Base-by-base conservation (phyloP, 441 rosid species). In the Bruguiera hainesii region DNA sequence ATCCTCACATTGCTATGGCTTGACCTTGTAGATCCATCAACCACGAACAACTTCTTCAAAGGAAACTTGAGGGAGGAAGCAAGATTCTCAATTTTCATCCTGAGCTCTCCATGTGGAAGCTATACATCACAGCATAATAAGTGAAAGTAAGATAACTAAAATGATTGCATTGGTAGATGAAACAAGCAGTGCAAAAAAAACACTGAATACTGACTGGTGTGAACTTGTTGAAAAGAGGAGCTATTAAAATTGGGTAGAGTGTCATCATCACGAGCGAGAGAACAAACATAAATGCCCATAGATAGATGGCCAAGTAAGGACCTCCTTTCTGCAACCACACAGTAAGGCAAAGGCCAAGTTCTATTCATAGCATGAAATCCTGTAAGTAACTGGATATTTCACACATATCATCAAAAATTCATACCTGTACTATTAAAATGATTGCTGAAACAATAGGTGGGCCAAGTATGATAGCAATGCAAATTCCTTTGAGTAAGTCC, bases 11-110 rank as follows among this genome's bases (percentile, higher is more conserved):
- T 95, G 89, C 99, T 91, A 75, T 95, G 99, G 84, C 96, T 91
- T 75, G 98, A 90, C 78, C 99, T 88, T 74, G 98, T 90, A 67
- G 99, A 95, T 76, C 99, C 99, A 82, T 95, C 98, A 1, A 95
- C 95, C 62, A 90, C 97, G 66, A 88, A 95, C 81, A 95, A 81
- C 80, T 95, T 95, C 83, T 85, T 95, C 61, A 91, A 76, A 74
- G 99, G 99, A 81, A 95, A 95, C 56, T 75, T 87, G 23, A 87
- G 88, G 35, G 93, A 88, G 60, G 93, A 80, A 75, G 99, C 91
- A 76, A 95, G 97, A 64, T 84, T 83, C 85, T 95, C 97, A 64
- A 95, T 90, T 79, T 87, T 90, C 73, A 66, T 63, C 66, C 91
- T 78, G n/a, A 91, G 97, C 51, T 80, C 91, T 78, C 99, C 99